These are phyloP conservation scores for Zygosaccharomyces pseudobailii DNA, from an alignment of 1,139 yeast genomes.

Conservation along the genomic window DNA sequence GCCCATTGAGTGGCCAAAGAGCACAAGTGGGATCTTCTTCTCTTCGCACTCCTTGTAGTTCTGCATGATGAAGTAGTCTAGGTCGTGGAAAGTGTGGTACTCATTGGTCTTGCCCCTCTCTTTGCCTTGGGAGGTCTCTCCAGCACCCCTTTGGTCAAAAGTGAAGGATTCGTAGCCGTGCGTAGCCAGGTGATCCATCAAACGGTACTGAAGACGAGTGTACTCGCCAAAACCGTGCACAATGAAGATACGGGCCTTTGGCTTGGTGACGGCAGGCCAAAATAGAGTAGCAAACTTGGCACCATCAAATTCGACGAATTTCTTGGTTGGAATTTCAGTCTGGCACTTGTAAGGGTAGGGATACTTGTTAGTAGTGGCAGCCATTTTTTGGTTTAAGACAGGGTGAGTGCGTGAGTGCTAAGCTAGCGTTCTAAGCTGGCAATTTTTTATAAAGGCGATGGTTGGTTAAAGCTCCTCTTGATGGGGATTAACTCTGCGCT, in stretches of 20 bases:
- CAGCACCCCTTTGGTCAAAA: conserved; percentile 89
- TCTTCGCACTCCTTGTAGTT: conserved; percentile 34
- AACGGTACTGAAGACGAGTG: conserved; percentile 47
- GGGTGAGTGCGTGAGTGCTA: too few species aligned
- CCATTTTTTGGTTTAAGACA: background rate
- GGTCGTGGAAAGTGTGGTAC: conserved; percentile 55
- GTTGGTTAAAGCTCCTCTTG: background rate
- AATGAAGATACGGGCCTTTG: conserved; percentile 44
- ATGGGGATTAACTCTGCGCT: too few species aligned
- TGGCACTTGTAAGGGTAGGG: conserved; percentile 24
- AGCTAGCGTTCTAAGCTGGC: too few species aligned
- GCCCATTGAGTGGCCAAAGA: conserved; percentile 95
- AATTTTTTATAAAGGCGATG: background rate
- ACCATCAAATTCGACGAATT: conserved; percentile 27
- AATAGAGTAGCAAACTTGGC: conserved; percentile 28
- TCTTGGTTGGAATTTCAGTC: conserved; percentile 23
- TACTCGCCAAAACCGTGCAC: conserved; percentile 85
- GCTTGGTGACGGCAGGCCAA: conserved; percentile 21
- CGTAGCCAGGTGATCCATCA: conserved; percentile 53
- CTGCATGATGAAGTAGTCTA: conserved; percentile 50
- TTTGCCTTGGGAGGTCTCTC: conserved; percentile 61
- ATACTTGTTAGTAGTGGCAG: background rate
- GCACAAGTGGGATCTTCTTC: conserved; percentile 41
- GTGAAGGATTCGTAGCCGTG: conserved; percentile 70
- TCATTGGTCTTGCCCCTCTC: conserved; percentile 67